These are phyloP conservation scores for Mucor saturninus DNA, from an alignment of 371 early-diverging fungal genomes.

Conservation along the genomic window DNA sequence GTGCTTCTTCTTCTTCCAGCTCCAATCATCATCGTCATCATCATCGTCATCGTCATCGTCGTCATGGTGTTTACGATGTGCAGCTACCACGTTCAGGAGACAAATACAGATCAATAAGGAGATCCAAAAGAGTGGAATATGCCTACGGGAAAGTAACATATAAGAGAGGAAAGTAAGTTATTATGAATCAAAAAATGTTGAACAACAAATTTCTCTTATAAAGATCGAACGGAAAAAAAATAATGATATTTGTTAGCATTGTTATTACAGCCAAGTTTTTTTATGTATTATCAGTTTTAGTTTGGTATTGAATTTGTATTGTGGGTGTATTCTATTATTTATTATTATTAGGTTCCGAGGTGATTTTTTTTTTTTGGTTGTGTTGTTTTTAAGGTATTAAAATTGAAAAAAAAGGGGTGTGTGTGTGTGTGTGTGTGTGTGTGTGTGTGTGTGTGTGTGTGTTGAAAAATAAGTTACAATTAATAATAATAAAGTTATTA, in stretches of 20 bases:
- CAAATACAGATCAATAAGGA: slow-evolving; percentile 12
- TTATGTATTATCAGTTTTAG: too few species aligned
- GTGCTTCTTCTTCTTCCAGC: background rate
- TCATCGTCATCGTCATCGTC: slow-evolving; percentile 15
- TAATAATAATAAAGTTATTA: slow-evolving; percentile 5
- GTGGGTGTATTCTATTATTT: background rate
- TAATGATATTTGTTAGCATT: too few species aligned
- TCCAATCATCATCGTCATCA: background rate
- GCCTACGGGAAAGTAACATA: slow-evolving; percentile 20
- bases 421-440: too few species aligned
- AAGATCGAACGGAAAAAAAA: too few species aligned
- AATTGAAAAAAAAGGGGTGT: background rate
- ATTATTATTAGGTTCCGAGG: background rate
- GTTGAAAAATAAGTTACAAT: slow-evolving; percentile 7
- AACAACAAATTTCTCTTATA: background rate
- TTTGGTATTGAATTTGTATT: background rate
- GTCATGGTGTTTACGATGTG: slow-evolving; percentile 1
- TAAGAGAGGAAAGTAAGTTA: background rate
- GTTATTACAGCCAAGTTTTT: background rate
- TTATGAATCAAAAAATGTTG: background rate
- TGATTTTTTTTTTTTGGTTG: background rate
- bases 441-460: too few species aligned
- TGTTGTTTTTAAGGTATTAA: slow-evolving; percentile 7
- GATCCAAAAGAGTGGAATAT: slow-evolving; percentile 15
- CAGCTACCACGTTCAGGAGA: slow-evolving; percentile 7